Base-by-base conservation (phyloP, 176 grass and related monocot genomes). In the Ensete glaucum region DNA sequence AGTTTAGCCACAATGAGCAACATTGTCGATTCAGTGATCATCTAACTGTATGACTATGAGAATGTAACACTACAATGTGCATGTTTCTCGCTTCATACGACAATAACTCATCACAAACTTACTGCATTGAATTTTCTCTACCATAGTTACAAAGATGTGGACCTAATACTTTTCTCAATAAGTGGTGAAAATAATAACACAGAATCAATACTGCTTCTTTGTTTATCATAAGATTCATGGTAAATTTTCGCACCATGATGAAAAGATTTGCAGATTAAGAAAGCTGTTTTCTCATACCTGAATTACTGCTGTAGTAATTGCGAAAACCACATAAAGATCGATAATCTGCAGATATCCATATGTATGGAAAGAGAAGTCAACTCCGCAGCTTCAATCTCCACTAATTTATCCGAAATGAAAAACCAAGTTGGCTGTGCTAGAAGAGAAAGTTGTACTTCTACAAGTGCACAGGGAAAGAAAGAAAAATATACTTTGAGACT, bases 291-390 rank as follows among this genome's bases (percentile, higher is more conserved):
- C 73, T 59, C 25, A 62, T 76, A 89, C 95, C 88, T 99, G 88
- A 79, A 91, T 72, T 25, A 94, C 52, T 76, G 84, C 86, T 69
- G 86, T 89, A 8, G 60, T 56, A 10, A 99, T 67, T 0, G 88
- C 86, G 1, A 85, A 99, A 67, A 87, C 56, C 84, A 94, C 84
- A 21, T 94, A 99, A 11, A 99, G 72, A 77, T 94, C 95, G 59
- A 99, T 86, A 11, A 94, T 94, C 95, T 99, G 78, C 82, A 80
- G 71, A 72, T 16, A 64, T 50, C 10, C 66, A 70, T 50, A 50
- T 3, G 1, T 16, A 50, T 9, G 16, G 66, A 43, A 43, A 48
- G 1, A 50, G 67, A 50, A 19, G 16, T 70, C 29, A 70, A 50
- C 2, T 70, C 4, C 10, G 16, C 2, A 43, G 7, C 16, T 20